Evolutionary conservation across 2,329 filamentous ascomycete genomes (phyloP).

Genomic region (Fusarium udum): DNA sequence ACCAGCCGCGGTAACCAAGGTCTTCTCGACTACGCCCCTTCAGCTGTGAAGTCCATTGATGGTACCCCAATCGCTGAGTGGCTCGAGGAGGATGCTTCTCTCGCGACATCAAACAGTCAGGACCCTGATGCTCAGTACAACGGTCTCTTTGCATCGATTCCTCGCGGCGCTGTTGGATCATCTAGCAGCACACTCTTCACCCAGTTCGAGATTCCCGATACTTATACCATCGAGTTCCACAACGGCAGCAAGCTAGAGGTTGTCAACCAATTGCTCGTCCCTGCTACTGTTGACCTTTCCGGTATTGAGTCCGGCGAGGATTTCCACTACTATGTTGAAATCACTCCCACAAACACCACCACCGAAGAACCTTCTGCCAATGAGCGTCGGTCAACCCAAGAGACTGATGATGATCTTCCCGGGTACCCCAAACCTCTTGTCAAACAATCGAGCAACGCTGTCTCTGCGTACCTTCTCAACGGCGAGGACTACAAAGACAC

Average conservation of each 20-base stretch:
- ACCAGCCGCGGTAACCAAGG: constrained; percentile 21
- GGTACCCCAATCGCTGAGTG: constrained; percentile 32
- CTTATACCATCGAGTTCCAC: constrained; percentile 34
- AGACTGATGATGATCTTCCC: not conserved
- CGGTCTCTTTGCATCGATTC: constrained; percentile 25
- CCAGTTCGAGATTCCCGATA: constrained; percentile 39
- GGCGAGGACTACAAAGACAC: constrained; percentile 33
- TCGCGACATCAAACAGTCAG: constrained; percentile 20
- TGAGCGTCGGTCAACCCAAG: constrained; percentile 3
- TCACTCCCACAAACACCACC: constrained; percentile 16
- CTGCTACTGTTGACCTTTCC: constrained; percentile 25
- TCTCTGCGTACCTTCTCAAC: constrained; percentile 37
- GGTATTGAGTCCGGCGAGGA: constrained; percentile 36
- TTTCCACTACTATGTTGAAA: constrained; percentile 33
- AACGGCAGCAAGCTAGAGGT: constrained; percentile 30
- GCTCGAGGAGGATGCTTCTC: constrained; percentile 38
- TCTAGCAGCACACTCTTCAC: constrained; percentile 10
- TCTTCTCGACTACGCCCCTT: constrained; percentile 33
- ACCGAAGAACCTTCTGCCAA: constrained; percentile 3
- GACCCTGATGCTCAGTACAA: constrained; percentile 43
- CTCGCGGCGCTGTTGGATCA: constrained; percentile 17
- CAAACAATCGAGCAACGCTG: constrained; percentile 17
- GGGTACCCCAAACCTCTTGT: constrained; percentile 33
- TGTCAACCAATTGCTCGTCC: constrained; percentile 24
- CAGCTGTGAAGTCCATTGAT: constrained; percentile 37